Base-by-base conservation (phyloP, 140 eudicot species). In the Bidens hawaiensis region DNA sequence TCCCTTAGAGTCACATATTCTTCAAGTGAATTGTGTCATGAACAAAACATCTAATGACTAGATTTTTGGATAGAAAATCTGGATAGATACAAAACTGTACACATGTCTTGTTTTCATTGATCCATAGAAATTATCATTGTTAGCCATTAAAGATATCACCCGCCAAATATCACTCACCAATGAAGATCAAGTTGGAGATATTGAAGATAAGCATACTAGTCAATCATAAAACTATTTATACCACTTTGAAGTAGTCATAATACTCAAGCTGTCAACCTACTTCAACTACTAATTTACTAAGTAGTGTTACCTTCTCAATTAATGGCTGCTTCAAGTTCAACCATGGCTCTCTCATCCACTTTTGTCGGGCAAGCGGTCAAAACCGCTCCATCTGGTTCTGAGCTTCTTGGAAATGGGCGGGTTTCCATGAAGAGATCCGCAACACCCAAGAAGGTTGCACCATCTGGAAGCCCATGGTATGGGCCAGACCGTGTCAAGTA, bases 401-500 rank as follows among this genome's bases (percentile, higher is more conserved):
- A 76, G 82, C 82, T 2, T n/a, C n/a, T n/a, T n/a, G n/a, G n/a
- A n/a, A n/a, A n/a, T n/a, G n/a, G n/a, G n/a, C 34, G 82, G 4
- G 47, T 76, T 50, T 63, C 78, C 50, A 76, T 76, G 78, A 65
- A 78, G 49, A 76, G 65, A 67, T 23, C 82, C 0, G 67, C 48
- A 0, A 46, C 67, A 62, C 31, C 69, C 21, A 66, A 64, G 40
- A 78, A 71, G 67, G 66, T 72, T n/a, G 81, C 71, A 34, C 64
- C 78, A 34, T 77, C 84, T 15, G 77, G 75, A 55, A 75, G 78
- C 76, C 85, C 81, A 53, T 79, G 83, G 83, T 79, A 79, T 38
- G 81, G 81, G 11, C 76, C 81, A 0, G 85, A 75, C 78, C 75
- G 85, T 51, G 81, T 75, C 75, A 81, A 81, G 42, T 81, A 81